phyloP scores from a whole-genome alignment of 495 filamentous ascomycete species.

The Tuber microsphaerosporum region DNA sequence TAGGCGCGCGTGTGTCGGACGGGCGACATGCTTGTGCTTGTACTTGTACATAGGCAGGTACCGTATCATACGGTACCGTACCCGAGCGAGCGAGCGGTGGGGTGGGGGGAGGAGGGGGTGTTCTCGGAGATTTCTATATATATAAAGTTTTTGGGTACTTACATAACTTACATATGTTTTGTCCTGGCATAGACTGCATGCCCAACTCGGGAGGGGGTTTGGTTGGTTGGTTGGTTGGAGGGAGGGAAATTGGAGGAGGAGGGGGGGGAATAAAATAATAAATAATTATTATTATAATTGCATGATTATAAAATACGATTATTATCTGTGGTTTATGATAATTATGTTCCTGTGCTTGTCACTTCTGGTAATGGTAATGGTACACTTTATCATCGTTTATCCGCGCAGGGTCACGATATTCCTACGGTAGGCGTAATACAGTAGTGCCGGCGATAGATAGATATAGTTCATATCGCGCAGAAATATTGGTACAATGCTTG shows the following conservation, averaged over 20 bases:
- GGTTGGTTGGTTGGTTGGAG: neutral
- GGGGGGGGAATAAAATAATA: neutral
- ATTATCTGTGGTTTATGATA: neutral
- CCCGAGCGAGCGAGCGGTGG: neutral
- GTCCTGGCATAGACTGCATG: neutral
- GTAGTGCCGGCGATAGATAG: no score
- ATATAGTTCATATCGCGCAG: no score
- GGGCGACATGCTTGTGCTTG: neutral
- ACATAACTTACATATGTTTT: neutral
- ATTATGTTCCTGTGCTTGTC: neutral
- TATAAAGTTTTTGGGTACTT: neutral
- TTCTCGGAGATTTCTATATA: neutral
- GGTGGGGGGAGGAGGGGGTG: neutral
- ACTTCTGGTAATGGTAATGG: neutral
- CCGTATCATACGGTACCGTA: neutral
- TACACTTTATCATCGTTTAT: neutral
- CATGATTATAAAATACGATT: neutral
- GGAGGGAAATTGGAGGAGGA: neutral
- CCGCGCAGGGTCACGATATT: neutral
- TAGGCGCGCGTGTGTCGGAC: neutral
- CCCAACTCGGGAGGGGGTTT: neutral
- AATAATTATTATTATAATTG: neutral
- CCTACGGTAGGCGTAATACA: neutral
- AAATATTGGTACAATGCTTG: neutral
- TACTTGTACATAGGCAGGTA: neutral